Evolutionary conservation across 2,329 filamentous ascomycete genomes (phyloP).

Genomic region (Scorias spongiosa): DNA sequence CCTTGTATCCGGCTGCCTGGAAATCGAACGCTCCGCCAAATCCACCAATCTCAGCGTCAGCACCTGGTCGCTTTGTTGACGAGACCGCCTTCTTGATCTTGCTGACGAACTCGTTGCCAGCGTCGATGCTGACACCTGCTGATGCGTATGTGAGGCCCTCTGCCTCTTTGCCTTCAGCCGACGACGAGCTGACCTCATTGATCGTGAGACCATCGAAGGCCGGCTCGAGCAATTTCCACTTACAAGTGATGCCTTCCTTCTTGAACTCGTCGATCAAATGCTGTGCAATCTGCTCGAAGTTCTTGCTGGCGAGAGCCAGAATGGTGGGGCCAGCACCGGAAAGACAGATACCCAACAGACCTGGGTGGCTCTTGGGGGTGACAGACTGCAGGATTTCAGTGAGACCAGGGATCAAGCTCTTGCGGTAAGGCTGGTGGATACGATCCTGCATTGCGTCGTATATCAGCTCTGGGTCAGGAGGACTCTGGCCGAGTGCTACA

Average conservation of each 20-base stretch:
- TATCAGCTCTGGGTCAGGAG: conserved; percentile 84
- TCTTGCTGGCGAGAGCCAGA: conserved; percentile 73
- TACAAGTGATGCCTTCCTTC: conserved; percentile 57
- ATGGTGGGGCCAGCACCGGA: conserved; percentile 94
- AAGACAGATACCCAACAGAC: conserved; percentile 83
- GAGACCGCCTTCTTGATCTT: conserved; percentile 83
- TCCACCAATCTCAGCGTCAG: conserved; percentile 85
- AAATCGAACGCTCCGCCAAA: conserved; percentile 85
- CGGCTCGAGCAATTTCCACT: conserved; percentile 78
- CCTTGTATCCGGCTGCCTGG: conserved; percentile 54
- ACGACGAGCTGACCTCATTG: conserved; percentile 8
- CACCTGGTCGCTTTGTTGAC: conserved; percentile 69
- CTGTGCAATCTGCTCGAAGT: conserved; percentile 75
- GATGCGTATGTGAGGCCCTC: conserved; percentile 66
- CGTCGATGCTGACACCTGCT: conserved; percentile 86
- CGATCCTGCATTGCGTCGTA: conserved; percentile 98
- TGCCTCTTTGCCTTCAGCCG: conserved; percentile 9
- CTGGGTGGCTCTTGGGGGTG: conserved; percentile 72
- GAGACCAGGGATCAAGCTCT: conserved; percentile 79
- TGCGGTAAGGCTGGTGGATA: conserved; percentile 90
- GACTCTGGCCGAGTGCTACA: conserved; percentile 74
- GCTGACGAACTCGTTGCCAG: conserved; percentile 82
- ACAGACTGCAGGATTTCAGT: conserved; percentile 83
- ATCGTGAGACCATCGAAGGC: conserved; percentile 52
- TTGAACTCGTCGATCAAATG: conserved; percentile 55